Evolutionary conservation across 306 rosid species (phyloP).

Genomic region (Begonia fuchsioides): DNA sequence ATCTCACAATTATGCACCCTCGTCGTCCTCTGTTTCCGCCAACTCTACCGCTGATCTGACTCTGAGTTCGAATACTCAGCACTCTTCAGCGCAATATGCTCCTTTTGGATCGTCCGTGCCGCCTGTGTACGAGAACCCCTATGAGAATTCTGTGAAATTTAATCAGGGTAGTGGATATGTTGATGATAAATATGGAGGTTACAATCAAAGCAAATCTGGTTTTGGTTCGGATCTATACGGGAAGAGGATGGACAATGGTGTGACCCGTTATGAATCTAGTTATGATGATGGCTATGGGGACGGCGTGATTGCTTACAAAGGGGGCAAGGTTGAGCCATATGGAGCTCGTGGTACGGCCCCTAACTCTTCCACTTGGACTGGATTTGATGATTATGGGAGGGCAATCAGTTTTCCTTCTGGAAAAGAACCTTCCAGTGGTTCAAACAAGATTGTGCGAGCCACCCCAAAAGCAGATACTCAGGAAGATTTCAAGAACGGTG

Average conservation of each 20-base stretch:
- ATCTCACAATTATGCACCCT: slow-evolving; percentile 31
- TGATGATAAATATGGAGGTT: slow-evolving; percentile 41
- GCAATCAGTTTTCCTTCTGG: slow-evolving; percentile 39
- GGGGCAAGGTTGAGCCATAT: slow-evolving; percentile 72
- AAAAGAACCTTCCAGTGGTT: slow-evolving; percentile 27
- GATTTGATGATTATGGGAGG: slow-evolving; percentile 88
- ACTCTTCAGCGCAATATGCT: slow-evolving; percentile 22
- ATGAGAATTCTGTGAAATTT: slow-evolving; percentile 37
- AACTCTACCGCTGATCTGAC: slow-evolving; percentile 16
- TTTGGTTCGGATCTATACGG: slow-evolving; percentile 41
- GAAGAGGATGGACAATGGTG: slow-evolving; percentile 29
- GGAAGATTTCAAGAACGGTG: slow-evolving; percentile 49
- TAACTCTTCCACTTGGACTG: slow-evolving; percentile 56
- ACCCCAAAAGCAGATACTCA: slow-evolving; percentile 67
- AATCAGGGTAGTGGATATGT: slow-evolving; percentile 37
- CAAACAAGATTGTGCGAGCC: slow-evolving; percentile 59
- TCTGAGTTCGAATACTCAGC: slow-evolving; percentile 22
- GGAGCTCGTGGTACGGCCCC: slow-evolving; percentile 88
- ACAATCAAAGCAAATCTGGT: slow-evolving; percentile 37
- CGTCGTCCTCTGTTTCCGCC: slow-evolving; percentile 22
- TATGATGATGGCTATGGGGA: slow-evolving; percentile 45
- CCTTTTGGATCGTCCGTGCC: slow-evolving; percentile 41
- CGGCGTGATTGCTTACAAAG: slow-evolving; percentile 70
- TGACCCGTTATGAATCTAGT: slow-evolving; percentile 25
- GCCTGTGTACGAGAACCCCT: slow-evolving; percentile 33